phyloP scores from a whole-genome alignment of 1,284 basidiomycete species.

The Ustilago nuda region DNA sequence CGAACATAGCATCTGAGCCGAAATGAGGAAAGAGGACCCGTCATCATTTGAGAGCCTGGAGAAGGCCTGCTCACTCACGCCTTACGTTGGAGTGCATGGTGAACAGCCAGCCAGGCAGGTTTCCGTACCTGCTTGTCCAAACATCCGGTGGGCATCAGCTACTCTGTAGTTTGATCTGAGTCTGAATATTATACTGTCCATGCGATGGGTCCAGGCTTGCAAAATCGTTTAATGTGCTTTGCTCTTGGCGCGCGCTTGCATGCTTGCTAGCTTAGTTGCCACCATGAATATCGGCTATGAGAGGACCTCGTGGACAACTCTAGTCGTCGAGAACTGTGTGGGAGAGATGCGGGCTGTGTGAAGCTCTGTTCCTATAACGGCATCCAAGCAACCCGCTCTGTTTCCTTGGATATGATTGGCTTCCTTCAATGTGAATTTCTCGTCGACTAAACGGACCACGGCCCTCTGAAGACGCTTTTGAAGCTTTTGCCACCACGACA shows the following conservation, averaged over 20 bases:
- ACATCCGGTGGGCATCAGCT: neutral
- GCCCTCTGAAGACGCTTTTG: conserved; percentile 19
- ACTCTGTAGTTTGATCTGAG: neutral
- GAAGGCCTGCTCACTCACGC: neutral
- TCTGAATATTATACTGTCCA: neutral
- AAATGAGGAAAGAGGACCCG: neutral
- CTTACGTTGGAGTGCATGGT: neutral
- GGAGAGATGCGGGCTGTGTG: neutral
- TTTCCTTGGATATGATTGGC: conserved; percentile 11
- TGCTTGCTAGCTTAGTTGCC: neutral
- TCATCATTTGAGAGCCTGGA: neutral
- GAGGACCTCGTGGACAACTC: neutral
- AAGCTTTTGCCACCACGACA: neutral
- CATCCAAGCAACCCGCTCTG: neutral
- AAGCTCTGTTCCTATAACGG: neutral
- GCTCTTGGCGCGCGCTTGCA: neutral
- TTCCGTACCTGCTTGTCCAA: neutral
- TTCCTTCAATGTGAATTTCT: neutral
- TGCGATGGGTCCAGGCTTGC: conserved; percentile 4
- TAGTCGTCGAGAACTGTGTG: neutral
- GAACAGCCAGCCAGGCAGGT: neutral
- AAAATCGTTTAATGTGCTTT: neutral
- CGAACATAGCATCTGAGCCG: neutral
- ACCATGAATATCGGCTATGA: neutral
- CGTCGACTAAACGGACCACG: conserved; percentile 8